phyloP scores from a whole-genome alignment of 23 red algal genomes.

The Chondrus crispus region DNA sequence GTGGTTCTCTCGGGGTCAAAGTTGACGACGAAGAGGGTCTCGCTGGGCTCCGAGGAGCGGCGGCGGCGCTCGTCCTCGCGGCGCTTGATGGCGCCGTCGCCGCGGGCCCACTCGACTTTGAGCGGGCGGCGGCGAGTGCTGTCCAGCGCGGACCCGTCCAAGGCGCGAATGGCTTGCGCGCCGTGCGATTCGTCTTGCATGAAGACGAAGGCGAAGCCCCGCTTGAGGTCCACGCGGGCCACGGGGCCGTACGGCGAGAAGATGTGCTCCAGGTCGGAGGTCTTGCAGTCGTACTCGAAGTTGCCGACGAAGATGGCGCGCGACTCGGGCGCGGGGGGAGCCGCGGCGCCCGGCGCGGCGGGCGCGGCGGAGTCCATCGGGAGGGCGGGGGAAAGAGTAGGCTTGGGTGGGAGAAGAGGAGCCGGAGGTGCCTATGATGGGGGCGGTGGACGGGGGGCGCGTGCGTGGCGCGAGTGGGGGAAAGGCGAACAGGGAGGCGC shows the following conservation, averaged over 20 bases:
- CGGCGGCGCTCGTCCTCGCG: conserved; percentile 67
- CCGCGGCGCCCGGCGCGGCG: no score
- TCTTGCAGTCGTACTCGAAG: conserved; percentile 34
- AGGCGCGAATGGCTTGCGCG: conserved; percentile 11
- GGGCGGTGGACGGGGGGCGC: no score
- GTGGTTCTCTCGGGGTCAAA: conserved; percentile 55
- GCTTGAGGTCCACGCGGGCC: conserved; percentile 54
- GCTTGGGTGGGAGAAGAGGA: no score
- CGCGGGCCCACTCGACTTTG: conserved; percentile 70
- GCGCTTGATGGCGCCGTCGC: conserved; percentile 60
- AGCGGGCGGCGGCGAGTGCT: conserved; percentile 17
- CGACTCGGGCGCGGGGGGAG: not conserved
- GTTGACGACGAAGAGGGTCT: conserved; percentile 69
- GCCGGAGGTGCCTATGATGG: no score
- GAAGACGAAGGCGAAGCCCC: conserved; percentile 74
- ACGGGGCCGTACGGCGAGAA: conserved; percentile 56
- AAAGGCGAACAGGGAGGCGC: no score
- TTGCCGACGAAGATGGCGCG: conserved; percentile 69
- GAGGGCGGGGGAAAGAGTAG: no score
- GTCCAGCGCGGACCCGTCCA: conserved; percentile 29
- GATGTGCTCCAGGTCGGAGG: conserved; percentile 30
- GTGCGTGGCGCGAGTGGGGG: no score
- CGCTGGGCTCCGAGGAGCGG: not conserved
- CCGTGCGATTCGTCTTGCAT: conserved; percentile 46
- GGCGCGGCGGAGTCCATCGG: no score